Base-by-base conservation (phyloP, 2,329 filamentous ascomycete genomes). In the Calycina herbarum region DNA sequence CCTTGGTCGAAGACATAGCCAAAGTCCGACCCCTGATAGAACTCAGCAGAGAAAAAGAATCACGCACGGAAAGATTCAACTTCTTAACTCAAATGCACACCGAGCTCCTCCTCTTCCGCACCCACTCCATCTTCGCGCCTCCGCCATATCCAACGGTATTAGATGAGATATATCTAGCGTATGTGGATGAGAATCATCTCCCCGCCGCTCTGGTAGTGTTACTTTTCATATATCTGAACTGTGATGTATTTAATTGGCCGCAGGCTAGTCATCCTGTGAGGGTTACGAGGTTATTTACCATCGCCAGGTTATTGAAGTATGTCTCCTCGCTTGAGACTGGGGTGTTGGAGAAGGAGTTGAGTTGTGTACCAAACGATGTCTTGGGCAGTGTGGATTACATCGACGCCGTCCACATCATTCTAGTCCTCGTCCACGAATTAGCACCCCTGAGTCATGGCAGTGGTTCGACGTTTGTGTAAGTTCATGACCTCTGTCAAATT, bases 231-330 rank as follows among this genome's bases (percentile, higher is more conserved):
- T 65, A 66, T 57, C 35, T 72, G 6, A 67, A 79, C 27, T 79
- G 80, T 68, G 82, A 87, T 38, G 82, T 85, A 0, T 83, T 82
- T 71, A 81, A 80, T 54, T 78, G 80, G 62, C 77, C 81, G 13
- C 79, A 82, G 64, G 82, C 84, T 0, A 86, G 85, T 70, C 79
- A 82, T 58, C 79, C 80, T 0, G 77, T 79, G 31, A 78, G 86
- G 29, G 76, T 85, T 33, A 85, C 84, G 71, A 80, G 81, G 11
- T 72, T 86, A 11, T 77, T 86, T 62, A 78, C 82, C 57, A 76
- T 87, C 17, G 82, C 82, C 57, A 84, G 84, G 67, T 76, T 86
- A 1, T 74, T 88, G 5, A 79, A 81, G 66, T 80, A 83, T 65
- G 83, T 82, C 0, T 81, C 81, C 0, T 78, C 81, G 73, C 24